Base-by-base conservation (phyloP, 2,329 filamentous ascomycete species). In the Clarireedia homoeocarpa region DNA sequence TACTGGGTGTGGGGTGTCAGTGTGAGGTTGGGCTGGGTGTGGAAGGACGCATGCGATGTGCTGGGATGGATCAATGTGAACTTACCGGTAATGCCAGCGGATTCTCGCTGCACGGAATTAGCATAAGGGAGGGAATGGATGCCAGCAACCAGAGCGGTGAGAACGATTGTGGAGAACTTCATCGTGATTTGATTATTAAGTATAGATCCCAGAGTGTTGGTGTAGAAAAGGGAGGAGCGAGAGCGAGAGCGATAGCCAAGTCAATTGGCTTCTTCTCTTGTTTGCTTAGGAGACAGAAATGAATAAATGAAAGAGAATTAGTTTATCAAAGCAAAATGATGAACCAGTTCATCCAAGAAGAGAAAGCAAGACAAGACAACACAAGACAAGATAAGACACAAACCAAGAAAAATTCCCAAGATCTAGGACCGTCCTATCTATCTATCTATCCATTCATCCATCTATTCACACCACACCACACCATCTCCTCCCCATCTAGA, bases 121-220 rank as follows among this genome's bases (percentile, higher is more conserved):
- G 14, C n/a, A n/a, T 27, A 40, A 6, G 52, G 52, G 17, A 36
- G 45, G 15, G 52, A 54, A 42, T 42, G 45, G 52, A 49, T 54
- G 51, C 51, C 45, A 23, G 45, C 45, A 48, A 49, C 45, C 34
- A 54, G 30, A 5, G 48, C n/a, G 24, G 45, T 39, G 9, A 54
- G 36, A n/a, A 49, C 26, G 34, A 54, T 12, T 9, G 51, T 53
- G 34, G 51, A 49, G 17, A 54, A 49, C 34, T 49, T 54, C 51
- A 50, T 46, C 42, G 24, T 50, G 27, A 48, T 26, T 46, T 50
- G 27, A 48, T 26, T 48, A 48, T 42, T 34, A 54, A 23, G 42
- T 46, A 26, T 46, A 46, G 12, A n/a, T 23, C 1, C 5, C 12
- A 6, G 15, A 23, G 10, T 40, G n/a, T 6, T 24, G 4, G 14